Conservation (phyloP, 805 yeast species). For the Tetrapisispora fleetii region DNA sequence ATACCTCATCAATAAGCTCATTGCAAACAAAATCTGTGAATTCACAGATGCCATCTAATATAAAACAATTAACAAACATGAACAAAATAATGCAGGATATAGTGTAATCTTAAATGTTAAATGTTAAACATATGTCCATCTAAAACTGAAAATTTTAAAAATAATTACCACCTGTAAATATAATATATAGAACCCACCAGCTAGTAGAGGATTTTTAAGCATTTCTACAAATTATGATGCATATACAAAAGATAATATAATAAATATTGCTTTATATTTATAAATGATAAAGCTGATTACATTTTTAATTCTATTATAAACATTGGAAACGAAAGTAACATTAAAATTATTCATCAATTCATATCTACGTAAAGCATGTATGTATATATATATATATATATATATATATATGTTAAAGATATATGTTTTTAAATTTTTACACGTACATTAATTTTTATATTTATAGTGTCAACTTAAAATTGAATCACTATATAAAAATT, state of each 20-base stretch:
- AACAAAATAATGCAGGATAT: conserved; percentile 15
- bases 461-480: too few relatives aligned
- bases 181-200: background rate
- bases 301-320: background rate
- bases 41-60: background rate
- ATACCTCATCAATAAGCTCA: background rate
- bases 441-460: background rate
- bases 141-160: background rate
- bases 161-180: background rate
- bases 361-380: background rate
- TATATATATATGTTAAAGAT: background rate
- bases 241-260: background rate
- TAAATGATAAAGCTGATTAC: background rate
- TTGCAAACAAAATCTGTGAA: background rate
- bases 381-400: background rate
- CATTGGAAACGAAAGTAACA: background rate
- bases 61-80: conserved; percentile 12
- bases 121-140: background rate
- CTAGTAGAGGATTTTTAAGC: background rate
- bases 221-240: background rate
- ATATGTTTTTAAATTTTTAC: background rate
- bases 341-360: background rate
- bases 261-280: background rate
- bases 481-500: too few relatives aligned
- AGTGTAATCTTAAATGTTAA: background rate